Conservation (phyloP, 2,329 filamentous ascomycete species). For the Penicillium thymicola region DNA sequence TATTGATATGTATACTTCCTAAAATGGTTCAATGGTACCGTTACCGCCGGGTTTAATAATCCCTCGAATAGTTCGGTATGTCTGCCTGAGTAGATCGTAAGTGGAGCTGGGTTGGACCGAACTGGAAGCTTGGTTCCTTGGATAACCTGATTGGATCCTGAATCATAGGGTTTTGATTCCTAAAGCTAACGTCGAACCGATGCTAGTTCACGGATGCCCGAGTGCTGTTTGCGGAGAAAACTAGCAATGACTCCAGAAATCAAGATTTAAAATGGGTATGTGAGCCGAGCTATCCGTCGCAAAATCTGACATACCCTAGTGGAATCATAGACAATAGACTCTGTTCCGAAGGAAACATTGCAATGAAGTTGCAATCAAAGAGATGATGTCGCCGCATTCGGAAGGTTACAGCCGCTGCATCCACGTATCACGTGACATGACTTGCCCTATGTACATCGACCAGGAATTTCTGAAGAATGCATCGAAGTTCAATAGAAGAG, state of each 20-base stretch:
- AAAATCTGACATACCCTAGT: not conserved
- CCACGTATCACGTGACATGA: constrained; percentile 13
- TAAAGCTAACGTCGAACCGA: constrained; percentile 4
- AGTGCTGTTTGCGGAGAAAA: constrained; percentile 19
- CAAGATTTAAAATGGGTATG: not conserved
- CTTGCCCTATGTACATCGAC: not conserved
- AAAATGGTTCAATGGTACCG: constrained; percentile 15
- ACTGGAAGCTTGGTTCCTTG: not conserved
- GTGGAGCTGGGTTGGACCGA: not conserved
- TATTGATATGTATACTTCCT: not conserved
- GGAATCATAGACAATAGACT: not conserved
- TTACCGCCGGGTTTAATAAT: constrained; percentile 13
- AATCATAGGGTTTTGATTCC: not conserved
- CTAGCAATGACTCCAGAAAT: not conserved
- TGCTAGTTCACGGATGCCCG: not conserved
- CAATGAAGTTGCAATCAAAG: constrained; percentile 11
- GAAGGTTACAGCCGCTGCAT: constrained; percentile 21
- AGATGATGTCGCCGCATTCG: constrained; percentile 14
- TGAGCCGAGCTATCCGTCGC: not conserved
- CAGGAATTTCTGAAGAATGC: not conserved
- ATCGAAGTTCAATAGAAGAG: not conserved
- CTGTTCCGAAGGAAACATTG: not conserved
- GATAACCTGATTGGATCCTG: not conserved
- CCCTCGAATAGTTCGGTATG: not conserved
- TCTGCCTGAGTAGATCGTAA: not conserved